Evolutionary conservation across 352 stramenopile species (phyloP).

Genomic region (Phytophthora ohioensis): DNA sequence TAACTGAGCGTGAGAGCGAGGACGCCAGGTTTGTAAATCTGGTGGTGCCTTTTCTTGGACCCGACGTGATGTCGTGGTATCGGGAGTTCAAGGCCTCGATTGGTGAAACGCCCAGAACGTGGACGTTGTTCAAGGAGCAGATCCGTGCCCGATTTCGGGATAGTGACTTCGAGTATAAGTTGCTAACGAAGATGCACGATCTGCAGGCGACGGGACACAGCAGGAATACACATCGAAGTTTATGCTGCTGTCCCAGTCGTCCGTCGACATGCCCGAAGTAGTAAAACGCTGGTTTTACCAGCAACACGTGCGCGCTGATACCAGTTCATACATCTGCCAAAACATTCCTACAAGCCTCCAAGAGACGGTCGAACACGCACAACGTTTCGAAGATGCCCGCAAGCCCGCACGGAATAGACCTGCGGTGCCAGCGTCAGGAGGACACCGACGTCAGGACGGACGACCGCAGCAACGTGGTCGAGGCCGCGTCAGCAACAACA

Average conservation of each 20-base stretch:
- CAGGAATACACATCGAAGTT: slow-evolving; percentile 25
- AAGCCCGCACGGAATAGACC: not conserved
- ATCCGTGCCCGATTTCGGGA: slow-evolving; percentile 21
- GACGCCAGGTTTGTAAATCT: no score
- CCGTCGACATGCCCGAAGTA: not conserved
- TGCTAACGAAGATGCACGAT: slow-evolving; percentile 7
- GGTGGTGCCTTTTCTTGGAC: no score
- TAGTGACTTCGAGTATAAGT: slow-evolving; percentile 19
- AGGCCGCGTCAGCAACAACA: not conserved
- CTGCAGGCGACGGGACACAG: not conserved
- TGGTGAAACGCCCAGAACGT: no score
- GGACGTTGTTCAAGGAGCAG: slow-evolving; percentile 18
- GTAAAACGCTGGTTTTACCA: slow-evolving; percentile 21
- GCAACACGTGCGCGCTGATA: slow-evolving; percentile 5
- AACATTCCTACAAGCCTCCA: slow-evolving; percentile 16
- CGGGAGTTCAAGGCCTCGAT: no score
- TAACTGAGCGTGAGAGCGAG: no score
- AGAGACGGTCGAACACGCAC: slow-evolving; percentile 12
- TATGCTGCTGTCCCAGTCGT: slow-evolving; percentile 8
- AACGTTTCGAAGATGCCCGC: slow-evolving; percentile 15
- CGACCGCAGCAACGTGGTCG: slow-evolving; percentile 13
- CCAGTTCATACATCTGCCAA: slow-evolving; percentile 12
- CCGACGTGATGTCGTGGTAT: no score
- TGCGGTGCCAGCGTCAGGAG: not conserved
- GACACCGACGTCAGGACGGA: slow-evolving; percentile 18